Conservation (phyloP, 768 basidiomycete genomes). For the Ramaria rubella region DNA sequence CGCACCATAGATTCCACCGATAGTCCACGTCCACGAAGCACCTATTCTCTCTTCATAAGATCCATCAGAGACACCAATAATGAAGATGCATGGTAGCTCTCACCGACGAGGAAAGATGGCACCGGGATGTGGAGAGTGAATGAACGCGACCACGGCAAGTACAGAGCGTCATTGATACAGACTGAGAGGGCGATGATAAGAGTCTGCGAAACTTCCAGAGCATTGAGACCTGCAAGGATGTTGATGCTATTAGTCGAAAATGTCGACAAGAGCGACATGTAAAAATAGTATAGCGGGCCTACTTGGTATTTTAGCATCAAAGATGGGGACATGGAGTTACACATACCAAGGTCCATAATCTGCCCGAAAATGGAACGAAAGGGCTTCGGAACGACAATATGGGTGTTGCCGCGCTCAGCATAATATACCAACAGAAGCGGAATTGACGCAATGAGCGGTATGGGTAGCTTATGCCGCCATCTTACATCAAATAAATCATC, state of each 20-base stretch:
- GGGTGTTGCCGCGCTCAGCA: conserved; percentile 88
- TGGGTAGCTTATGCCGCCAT: conserved; percentile 96
- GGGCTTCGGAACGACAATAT: conserved; percentile 88
- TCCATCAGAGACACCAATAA: conserved; percentile 40
- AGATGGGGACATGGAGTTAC: background rate
- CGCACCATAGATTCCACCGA: conserved; percentile 75
- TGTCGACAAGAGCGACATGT: conserved; percentile 93
- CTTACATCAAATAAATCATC: conserved; percentile 98
- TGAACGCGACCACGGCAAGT: conserved; percentile 81
- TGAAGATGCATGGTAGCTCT: background rate
- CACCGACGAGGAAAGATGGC: conserved; percentile 26
- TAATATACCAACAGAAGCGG: conserved; percentile 95
- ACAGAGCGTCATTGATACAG: conserved; percentile 85
- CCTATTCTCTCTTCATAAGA: conserved; percentile 45
- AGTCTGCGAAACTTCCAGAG: conserved; percentile 90
- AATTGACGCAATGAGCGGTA: conserved; percentile 92
- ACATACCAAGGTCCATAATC: conserved; percentile 81
- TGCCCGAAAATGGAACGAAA: conserved; percentile 66
- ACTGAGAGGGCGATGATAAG: conserved; percentile 88
- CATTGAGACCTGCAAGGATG: conserved; percentile 96
- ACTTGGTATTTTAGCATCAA: background rate
- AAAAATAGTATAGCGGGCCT: conserved; percentile 95
- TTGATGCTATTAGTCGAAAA: conserved; percentile 98
- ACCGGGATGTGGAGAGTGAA: conserved; percentile 55
- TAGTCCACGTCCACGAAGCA: conserved; percentile 28